These are phyloP conservation scores for Perkinsus marinus DNA, from an alignment of 169 alveolate genomes.

Conservation along the genomic window DNA sequence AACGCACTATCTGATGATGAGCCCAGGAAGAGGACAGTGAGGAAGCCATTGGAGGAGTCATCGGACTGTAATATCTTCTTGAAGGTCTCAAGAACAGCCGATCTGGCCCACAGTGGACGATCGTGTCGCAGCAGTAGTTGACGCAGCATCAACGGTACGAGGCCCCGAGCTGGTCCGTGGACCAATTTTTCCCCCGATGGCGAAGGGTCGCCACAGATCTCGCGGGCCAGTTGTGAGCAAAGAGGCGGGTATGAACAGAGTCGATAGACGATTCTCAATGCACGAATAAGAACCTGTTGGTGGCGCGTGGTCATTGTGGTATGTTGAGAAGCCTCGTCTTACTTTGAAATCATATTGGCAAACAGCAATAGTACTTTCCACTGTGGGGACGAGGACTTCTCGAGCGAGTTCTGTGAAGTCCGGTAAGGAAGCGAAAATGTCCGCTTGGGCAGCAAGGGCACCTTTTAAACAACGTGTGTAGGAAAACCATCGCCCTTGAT, in stretches of 20 bases:
- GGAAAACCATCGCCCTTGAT: neutral
- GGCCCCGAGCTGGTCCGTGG: neutral
- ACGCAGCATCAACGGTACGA: neutral
- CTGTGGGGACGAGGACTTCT: neutral
- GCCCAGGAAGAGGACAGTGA: neutral
- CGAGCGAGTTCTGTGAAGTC: neutral
- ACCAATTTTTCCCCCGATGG: neutral
- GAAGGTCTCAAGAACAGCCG: neutral
- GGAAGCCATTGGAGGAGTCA: neutral
- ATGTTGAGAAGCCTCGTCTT: neutral
- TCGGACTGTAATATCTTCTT: neutral
- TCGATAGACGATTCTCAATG: neutral
- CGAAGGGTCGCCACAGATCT: neutral
- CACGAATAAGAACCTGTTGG: neutral
- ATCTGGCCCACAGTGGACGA: neutral
- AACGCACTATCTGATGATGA: neutral
- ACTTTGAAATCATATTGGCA: neutral
- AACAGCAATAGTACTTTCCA: neutral
- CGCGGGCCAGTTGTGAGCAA: neutral
- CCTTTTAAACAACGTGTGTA: neutral
- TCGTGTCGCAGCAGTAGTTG: neutral
- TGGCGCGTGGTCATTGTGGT: neutral
- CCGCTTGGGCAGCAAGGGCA: neutral
- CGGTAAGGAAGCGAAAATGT: neutral
- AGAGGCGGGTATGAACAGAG: neutral